Evolutionary conservation across 305 asterid genomes (phyloP), one percentile per base, ranked within the genome.

Genomic region (Fraxinus angustifolia): DNA sequence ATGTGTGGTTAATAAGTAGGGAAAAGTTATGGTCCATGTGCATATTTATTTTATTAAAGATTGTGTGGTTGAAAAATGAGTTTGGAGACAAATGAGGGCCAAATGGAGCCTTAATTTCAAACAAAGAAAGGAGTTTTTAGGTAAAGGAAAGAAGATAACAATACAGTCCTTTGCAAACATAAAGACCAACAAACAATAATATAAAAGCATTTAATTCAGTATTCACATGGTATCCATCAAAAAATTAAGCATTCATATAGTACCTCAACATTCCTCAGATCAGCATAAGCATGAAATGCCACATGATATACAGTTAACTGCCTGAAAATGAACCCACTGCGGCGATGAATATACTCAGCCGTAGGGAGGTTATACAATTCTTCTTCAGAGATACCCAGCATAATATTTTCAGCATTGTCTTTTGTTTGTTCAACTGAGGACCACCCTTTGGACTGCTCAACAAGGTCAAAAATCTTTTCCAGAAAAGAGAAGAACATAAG

Each of bases 361-460:
- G 98, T 95, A 81, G 98, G 98, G 16, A 91, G 89, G 87, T 92
- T 90, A 83, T 91, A 95, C 81, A 95, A 81, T 80, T 95, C 99
- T 90, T 95, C 99, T 86, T 93, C 96, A 73, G 91, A 83, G 82
- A 93, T 91, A 81, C 91, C 92, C 92, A 89, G 91, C 98, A 91
- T 93, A 36, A 92, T 89, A 89, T 91, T 88, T 87, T 91, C 92
- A 62, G 97, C 97, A 65, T 60, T 86, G 79, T 89, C 89, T 80
- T 89, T 89, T 78, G 98, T 83, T 71, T 86, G 91, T 79, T 95
- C 99, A 80, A 92, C 97, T 17, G 97, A 82, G 85, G 95, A 89
- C 98, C 99, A 92, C 80, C 99, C 97, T 88, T 95, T 95, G 77
- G 99, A 95, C 88, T 93, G 98, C 86, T 92, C 97, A 81, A 95